Conservation (phyloP, 495 filamentous ascomycete species). For the Trichoderma parareesei region DNA sequence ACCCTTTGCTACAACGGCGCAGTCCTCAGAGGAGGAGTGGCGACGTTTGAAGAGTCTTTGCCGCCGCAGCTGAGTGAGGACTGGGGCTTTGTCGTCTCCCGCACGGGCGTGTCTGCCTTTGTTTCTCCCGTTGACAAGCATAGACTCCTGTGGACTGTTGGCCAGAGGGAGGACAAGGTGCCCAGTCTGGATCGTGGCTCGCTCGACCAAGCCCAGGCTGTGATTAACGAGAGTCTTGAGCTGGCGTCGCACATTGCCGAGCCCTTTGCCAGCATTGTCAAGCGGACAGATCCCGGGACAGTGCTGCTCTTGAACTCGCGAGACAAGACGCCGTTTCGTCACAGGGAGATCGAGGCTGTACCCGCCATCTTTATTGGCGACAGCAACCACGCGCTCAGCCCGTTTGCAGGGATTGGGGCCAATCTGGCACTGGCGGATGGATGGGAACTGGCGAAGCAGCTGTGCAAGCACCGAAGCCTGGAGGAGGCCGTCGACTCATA, state of each 20-base stretch:
- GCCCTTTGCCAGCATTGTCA: conserved; percentile 25
- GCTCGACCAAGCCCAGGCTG: conserved; percentile 7
- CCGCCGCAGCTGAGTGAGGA: conserved; percentile 22
- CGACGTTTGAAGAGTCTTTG: conserved; percentile 19
- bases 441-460: conserved; percentile 29
- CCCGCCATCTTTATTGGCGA: conserved; percentile 35
- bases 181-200: not conserved
- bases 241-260: conserved; percentile 22
- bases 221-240: conserved; percentile 22
- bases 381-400: conserved; percentile 35
- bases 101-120: conserved; percentile 27
- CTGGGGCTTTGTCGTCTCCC: conserved; percentile 27
- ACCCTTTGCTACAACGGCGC: conserved; percentile 25
- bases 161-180: conserved; percentile 18
- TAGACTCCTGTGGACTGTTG: conserved; percentile 25
- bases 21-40: conserved; percentile 23
- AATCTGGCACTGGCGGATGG: conserved; percentile 35
- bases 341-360: conserved; percentile 15
- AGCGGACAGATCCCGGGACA: conserved; percentile 23
- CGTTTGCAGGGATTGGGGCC: conserved; percentile 37
- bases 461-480: conserved; percentile 18
- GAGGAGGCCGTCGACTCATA: conserved; percentile 20
- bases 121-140: conserved; percentile 27
- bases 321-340: conserved; percentile 31
- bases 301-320: conserved; percentile 22